Conservation (phyloP, 31 red algal genomes). For the Odonthalia washingtoniensis region DNA sequence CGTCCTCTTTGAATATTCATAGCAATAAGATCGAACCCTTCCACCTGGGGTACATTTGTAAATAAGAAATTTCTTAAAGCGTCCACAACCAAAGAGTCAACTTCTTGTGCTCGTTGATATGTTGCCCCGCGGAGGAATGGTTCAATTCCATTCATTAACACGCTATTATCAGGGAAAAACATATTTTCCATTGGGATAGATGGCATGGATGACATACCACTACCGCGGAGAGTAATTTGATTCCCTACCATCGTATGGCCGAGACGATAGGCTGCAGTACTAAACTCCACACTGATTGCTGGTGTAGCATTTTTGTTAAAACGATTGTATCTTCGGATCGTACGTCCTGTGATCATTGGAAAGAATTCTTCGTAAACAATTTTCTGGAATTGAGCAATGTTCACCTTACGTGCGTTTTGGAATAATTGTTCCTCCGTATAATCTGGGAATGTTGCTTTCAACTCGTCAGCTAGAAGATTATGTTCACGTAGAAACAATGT, state of each 20-base stretch:
- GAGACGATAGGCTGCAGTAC: slow-evolving; percentile 67
- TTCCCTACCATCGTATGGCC: slow-evolving; percentile 77
- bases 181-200: slow-evolving; percentile 24
- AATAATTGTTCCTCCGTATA: slow-evolving; percentile 32
- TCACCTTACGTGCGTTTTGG: slow-evolving; percentile 49
- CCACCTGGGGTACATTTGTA: slow-evolving; percentile 14
- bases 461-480: slow-evolving; percentile 45
- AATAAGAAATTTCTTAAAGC: slow-evolving; percentile 57
- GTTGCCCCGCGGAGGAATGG: slow-evolving; percentile 47
- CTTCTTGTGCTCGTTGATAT: slow-evolving; percentile 41
- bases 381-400: slow-evolving; percentile 55
- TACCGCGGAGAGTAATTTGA: slow-evolving; percentile 9
- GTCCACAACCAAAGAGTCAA: slow-evolving; percentile 47
- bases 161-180: slow-evolving; percentile 42
- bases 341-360: slow-evolving; percentile 54
- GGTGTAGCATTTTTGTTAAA: slow-evolving; percentile 37
- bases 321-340: slow-evolving; percentile 15
- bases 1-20: slow-evolving; percentile 62
- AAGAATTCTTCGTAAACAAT: slow-evolving; percentile 71
- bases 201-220: background rate
- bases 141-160: slow-evolving; percentile 40
- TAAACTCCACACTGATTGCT: slow-evolving; percentile 47
- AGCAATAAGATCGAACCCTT: slow-evolving; percentile 53
- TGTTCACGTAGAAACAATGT: slow-evolving; percentile 68
- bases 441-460: slow-evolving; percentile 12